Conservation (phyloP, 345 rosid species). For the Streptanthus diversifolius region DNA sequence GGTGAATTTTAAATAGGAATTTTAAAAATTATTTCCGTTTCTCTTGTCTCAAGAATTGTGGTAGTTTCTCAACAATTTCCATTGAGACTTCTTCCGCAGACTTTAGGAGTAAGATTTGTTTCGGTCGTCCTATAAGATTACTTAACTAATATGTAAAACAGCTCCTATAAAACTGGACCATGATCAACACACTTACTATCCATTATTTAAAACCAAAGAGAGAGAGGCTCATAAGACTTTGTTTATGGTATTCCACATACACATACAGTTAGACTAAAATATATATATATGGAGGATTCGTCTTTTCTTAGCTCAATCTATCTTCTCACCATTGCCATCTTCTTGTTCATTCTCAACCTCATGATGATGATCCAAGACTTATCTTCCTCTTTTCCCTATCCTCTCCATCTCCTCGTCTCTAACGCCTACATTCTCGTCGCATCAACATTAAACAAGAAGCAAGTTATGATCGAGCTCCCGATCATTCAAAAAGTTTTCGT, state of each 20-base stretch:
- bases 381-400: slow-evolving; percentile 23
- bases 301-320: slow-evolving; percentile 30
- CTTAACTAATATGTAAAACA: background rate
- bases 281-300: slow-evolving; percentile 37
- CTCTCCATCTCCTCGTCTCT: slow-evolving; percentile 20
- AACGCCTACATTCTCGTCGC: slow-evolving; percentile 9
- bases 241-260: slow-evolving; percentile 29
- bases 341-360: slow-evolving; percentile 27
- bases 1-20: slow-evolving; percentile 6
- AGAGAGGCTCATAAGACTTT: background rate
- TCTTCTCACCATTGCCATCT: slow-evolving; percentile 26
- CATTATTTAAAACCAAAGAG: slow-evolving; percentile 8
- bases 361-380: slow-evolving; percentile 29
- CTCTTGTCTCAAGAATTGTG: background rate
- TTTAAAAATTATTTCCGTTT: background rate
- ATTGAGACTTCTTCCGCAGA: slow-evolving; percentile 10
- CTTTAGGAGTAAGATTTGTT: slow-evolving; percentile 19
- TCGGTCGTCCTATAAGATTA: slow-evolving; percentile 19
- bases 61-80: slow-evolving; percentile 34
- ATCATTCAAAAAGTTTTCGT: background rate
- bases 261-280: slow-evolving; percentile 21
- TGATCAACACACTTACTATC: slow-evolving; percentile 2
- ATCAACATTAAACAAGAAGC: slow-evolving; percentile 7
- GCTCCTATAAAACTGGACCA: slow-evolving; percentile 20
- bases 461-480: background rate